phyloP scores from a whole-genome alignment of 208 protist genomes.

The Porcisia deanei region DNA sequence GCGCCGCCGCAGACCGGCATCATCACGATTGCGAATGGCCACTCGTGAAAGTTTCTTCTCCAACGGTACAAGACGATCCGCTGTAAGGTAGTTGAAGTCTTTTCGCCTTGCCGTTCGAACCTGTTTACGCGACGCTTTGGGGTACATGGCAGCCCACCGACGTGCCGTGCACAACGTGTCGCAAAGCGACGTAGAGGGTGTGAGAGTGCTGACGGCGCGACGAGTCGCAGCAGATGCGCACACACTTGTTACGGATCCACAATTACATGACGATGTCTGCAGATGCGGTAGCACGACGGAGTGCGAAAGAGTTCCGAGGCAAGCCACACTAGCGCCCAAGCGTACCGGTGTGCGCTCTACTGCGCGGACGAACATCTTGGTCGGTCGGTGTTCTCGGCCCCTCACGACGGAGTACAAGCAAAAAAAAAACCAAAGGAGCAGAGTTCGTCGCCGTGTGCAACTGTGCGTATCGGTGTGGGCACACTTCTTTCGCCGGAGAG shows the following conservation, averaged over 20 bases:
- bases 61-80: conserved; percentile 24
- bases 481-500: not conserved
- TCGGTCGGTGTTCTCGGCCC: not conserved
- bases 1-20: conserved; percentile 35
- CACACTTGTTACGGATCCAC: not conserved
- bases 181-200: not conserved
- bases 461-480: not conserved
- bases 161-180: not conserved
- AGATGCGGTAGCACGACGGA: not conserved
- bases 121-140: not conserved
- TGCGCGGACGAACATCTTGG: not conserved
- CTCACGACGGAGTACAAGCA: no score
- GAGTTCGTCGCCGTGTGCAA: not conserved
- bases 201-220: not conserved
- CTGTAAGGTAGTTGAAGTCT: conserved; percentile 83
- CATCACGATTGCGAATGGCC: conserved; percentile 48
- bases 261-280: not conserved
- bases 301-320: not conserved
- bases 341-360: not conserved
- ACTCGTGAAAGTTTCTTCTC: conserved; percentile 15
- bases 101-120: conserved; percentile 30
- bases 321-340: not conserved
- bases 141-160: conserved; percentile 1
- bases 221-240: not conserved
- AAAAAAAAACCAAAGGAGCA: not conserved